Evolutionary conservation across 2,329 filamentous ascomycete species (phyloP), one percentile per base, ranked within the genome.

Genomic region (Conoideocrella luteorostrata): DNA sequence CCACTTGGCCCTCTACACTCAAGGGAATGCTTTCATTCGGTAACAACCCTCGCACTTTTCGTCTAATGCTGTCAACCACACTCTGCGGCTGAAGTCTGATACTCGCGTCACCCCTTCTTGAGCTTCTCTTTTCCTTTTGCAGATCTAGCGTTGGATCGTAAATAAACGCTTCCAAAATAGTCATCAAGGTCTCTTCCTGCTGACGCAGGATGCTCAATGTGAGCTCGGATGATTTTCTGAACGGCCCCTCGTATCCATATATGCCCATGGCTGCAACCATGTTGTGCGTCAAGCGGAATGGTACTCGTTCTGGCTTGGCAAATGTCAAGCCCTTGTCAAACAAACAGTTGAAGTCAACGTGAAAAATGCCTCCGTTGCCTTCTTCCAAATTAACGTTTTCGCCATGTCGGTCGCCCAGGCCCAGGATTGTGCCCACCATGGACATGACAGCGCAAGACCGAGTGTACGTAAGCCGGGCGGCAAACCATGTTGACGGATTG

Each of bases 281-380:
- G 66, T 98, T 98, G 72, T 96, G 91, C 4, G 93, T 98, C 33
- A 98, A 75, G 13, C 94, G 86, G 73, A 98, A 99, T 2, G 93
- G 94, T 1, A 98, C 93, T 23, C 86, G 75, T 65, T 99, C 93
- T 0, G 93, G 91, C 63, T 94, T 95, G 50, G 89, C 84, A 60
- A 98, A 97, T 0, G 90, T 96, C 32, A 91, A 77, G 2, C 93
- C 93, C 59, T 98, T 98, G 70, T 98, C 94, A 62, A 99, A 99
- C 4, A 98, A 80, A 64, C 94, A 98, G 68, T 98, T 98, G 75
- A 99, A 98, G 67, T 98, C 93, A 36, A 99, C 94, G 65, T 99
- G 93, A 65, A 98, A 87, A 3, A 95, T 82, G 41, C 91, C 91
- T 35, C 94, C 93, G 51, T 89, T 94, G 45, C 86, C 85, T 68